phyloP scores from a whole-genome alignment of 2,329 filamentous ascomycete genomes.

The Beauveria sp. region DNA sequence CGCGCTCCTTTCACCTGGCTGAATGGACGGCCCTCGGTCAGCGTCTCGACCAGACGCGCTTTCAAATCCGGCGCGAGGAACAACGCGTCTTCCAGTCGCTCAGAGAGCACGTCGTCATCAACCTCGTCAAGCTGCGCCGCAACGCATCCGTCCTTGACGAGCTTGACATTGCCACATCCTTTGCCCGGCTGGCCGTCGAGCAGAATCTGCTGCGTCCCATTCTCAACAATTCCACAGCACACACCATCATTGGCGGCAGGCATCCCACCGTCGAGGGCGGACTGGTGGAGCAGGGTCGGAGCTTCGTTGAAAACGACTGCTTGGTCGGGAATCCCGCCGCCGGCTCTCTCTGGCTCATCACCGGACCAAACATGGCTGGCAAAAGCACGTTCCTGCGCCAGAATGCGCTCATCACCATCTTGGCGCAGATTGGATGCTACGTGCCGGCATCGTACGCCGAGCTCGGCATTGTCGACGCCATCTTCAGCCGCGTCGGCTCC shows the following conservation, averaged over 20 bases:
- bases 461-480: conserved; percentile 87
- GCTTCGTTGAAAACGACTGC: conserved; percentile 82
- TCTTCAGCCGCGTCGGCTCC: conserved; percentile 88
- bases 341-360: conserved; percentile 59
- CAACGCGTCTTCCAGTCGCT: conserved; percentile 68
- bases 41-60: conserved; percentile 67
- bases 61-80: conserved; percentile 78
- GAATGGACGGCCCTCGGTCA: conserved; percentile 80
- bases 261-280: conserved; percentile 90
- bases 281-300: conserved; percentile 68
- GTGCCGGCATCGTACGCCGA: conserved; percentile 83
- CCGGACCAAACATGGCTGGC: conserved; percentile 95
- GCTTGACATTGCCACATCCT: conserved; percentile 81
- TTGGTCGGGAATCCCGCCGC: conserved; percentile 61
- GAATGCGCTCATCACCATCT: conserved; percentile 86
- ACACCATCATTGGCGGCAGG: conserved; percentile 76
- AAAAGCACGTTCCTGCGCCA: conserved; percentile 95
- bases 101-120: conserved; percentile 67
- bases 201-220: conserved; percentile 66
- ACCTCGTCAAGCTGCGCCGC: conserved; percentile 76
- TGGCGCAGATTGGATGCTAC: conserved; percentile 88
- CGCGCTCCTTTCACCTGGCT: conserved; percentile 73
- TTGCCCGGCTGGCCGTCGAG: conserved; percentile 70
- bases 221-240: conserved; percentile 55
- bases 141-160: conserved; percentile 92